Conservation (phyloP, 352 stramenopile species). For the Pythium diclinum region DNA sequence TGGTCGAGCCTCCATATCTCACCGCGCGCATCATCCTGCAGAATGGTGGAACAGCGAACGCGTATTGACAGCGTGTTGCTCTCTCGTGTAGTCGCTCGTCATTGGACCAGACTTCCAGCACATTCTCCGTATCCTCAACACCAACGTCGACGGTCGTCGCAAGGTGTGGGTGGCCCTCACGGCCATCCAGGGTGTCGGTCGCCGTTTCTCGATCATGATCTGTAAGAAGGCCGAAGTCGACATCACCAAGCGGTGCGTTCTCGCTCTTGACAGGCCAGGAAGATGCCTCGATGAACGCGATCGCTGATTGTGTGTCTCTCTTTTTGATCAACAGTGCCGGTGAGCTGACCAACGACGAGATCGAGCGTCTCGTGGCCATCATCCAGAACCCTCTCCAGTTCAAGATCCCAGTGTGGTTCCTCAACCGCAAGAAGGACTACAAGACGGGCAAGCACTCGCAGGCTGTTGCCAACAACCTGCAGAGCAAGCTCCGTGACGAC, state of each 20-base stretch:
- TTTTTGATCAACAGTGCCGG: slow-evolving; percentile 67
- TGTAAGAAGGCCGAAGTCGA: slow-evolving; percentile 99
- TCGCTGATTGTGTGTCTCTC: not conserved
- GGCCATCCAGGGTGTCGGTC: slow-evolving; percentile 83
- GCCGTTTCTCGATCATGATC: slow-evolving; percentile 90
- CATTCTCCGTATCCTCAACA: slow-evolving; percentile 99
- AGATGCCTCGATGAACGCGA: not conserved
- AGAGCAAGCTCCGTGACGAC: slow-evolving; percentile 98
- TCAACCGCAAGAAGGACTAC: slow-evolving; percentile 99
- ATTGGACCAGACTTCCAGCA: slow-evolving; percentile 98
- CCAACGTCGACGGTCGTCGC: slow-evolving; percentile 99
- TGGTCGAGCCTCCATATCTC: not conserved
- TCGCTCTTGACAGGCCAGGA: not conserved
- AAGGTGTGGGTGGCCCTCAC: slow-evolving; percentile 88
- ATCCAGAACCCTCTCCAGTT: slow-evolving; percentile 99
- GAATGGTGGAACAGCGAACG: not conserved
- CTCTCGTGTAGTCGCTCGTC: slow-evolving; percentile 71
- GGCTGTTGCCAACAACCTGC: slow-evolving; percentile 97
- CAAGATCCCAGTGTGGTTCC: slow-evolving; percentile 99
- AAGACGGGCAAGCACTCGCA: slow-evolving; percentile 99
- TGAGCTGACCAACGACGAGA: slow-evolving; percentile 99
- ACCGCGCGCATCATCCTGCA: slow-evolving; percentile 5
- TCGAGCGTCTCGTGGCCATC: slow-evolving; percentile 99
- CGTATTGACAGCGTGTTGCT: slow-evolving; percentile 22
- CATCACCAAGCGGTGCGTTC: slow-evolving; percentile 93